Base-by-base conservation (phyloP, 1,284 basidiomycete genomes). In the Chalciporus sp. region DNA sequence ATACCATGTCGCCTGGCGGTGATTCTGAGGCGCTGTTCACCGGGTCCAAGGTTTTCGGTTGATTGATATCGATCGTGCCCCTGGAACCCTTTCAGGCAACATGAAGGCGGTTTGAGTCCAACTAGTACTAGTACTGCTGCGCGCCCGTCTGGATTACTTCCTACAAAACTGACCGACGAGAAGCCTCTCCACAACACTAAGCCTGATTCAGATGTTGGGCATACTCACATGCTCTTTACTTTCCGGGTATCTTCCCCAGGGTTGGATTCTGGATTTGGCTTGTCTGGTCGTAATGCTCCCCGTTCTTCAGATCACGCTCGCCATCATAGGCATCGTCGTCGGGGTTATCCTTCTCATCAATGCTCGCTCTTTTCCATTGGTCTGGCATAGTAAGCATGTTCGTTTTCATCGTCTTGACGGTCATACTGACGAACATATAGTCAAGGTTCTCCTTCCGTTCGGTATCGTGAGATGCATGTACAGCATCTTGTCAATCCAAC, bases 371-470 rank as follows among this genome's bases (percentile, higher is more conserved):
- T 76, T 82, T 66, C 86, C 86, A 1, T 64, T 86, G n/a, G 69
- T 71, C 26, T 88, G 85, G 85, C 86, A 88, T 60, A 61, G 86
- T 87, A 64, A 62, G 83, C 76, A 8, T 41, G 12, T 28, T 10
- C 43, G 12, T 26, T 27, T 20, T 43, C 28, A n/a, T n/a, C 28
- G 7, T 16, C 42, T 23, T 10, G 6, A n/a, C 27, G n/a, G 29
- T 28, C 16, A n/a, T 23, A 4, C 26, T 52, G 26, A 51, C 23
- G 19, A 31, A 20, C 33, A 20, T 20, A 12, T 43, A 87, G 86
- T 81, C 43, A 79, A 78, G 3, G 74, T 87, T 0, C 83, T 85
- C 58, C 65, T 74, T 40, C 79, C 80, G 0, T 56, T 79, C 27
- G 64, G 69, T n/a, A 71, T 75, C 14, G 45, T 77, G 28, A 48